phyloP scores from a whole-genome alignment of 768 basidiomycete species.

The Leucosporidium scottii region DNA sequence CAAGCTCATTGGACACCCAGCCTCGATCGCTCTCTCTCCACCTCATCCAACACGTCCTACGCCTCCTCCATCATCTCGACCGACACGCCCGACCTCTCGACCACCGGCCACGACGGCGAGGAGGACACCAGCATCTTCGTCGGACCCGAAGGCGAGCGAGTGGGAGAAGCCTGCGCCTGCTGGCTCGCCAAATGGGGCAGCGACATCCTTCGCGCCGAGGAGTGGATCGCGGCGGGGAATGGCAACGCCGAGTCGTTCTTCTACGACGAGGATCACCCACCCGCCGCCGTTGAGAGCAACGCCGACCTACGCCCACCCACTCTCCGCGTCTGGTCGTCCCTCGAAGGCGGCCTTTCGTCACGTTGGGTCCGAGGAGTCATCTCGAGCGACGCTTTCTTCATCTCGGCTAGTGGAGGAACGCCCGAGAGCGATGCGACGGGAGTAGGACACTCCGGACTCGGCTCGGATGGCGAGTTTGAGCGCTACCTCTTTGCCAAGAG shows the following conservation, averaged over 20 bases:
- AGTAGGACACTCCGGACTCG: neutral
- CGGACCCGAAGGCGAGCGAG: slow-evolving; percentile 81
- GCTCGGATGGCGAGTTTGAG: slow-evolving; percentile 62
- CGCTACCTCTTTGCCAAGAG: slow-evolving; percentile 69
- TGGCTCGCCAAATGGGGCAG: slow-evolving; percentile 81
- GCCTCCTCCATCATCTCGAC: neutral
- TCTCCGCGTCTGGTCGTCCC: slow-evolving; percentile 58
- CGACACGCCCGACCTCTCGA: neutral
- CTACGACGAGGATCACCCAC: neutral
- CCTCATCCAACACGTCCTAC: neutral
- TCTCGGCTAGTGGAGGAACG: neutral
- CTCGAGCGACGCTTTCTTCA: slow-evolving; percentile 69
- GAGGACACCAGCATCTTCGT: slow-evolving; percentile 1
- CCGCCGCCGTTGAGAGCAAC: neutral
- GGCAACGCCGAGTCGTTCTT: neutral
- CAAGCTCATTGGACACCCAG: neutral
- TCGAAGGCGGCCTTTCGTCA: slow-evolving; percentile 62
- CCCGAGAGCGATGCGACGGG: neutral
- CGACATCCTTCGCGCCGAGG: slow-evolving; percentile 67
- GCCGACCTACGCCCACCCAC: slow-evolving; percentile 18
- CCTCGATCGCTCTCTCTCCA: neutral
- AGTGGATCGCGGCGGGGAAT: slow-evolving; percentile 39
- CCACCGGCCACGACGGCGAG: neutral
- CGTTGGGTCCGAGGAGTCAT: slow-evolving; percentile 67
- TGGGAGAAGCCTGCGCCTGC: slow-evolving; percentile 79